Evolutionary conservation across 306 rosid species (phyloP).

Genomic region (Pueraria montana): DNA sequence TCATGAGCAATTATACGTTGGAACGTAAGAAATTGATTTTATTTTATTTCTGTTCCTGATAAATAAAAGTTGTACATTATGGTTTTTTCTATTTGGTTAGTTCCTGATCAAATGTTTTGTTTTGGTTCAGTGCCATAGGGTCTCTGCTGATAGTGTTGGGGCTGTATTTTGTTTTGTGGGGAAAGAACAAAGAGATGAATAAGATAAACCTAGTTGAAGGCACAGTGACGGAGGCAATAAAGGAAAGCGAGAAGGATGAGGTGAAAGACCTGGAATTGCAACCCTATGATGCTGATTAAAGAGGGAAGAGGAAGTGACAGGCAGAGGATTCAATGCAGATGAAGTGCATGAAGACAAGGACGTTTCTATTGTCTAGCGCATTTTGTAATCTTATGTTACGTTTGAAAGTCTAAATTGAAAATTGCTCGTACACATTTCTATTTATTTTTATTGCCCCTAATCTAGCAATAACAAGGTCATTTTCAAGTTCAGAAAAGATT

Average conservation of each 20-base stretch:
- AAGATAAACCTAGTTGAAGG: background rate
- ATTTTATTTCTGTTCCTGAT: background rate
- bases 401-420: background rate
- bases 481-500: background rate
- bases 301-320: background rate
- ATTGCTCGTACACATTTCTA: background rate
- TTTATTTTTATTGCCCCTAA: background rate
- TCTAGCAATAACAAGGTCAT: background rate
- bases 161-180: slow-evolving; percentile 78
- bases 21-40: slow-evolving; percentile 64
- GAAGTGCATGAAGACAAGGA: background rate
- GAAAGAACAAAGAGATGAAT: slow-evolving; percentile 67
- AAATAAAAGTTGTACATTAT: background rate
- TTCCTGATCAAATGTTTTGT: background rate
- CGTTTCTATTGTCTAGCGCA: background rate
- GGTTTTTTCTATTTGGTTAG: background rate
- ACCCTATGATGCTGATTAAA: background rate
- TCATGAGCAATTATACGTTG: slow-evolving; percentile 62
- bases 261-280: slow-evolving; percentile 52
- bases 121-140: slow-evolving; percentile 51
- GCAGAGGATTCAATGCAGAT: slow-evolving; percentile 11
- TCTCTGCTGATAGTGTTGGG: slow-evolving; percentile 64
- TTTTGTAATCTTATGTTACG: background rate
- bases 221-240: slow-evolving; percentile 9
- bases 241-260: slow-evolving; percentile 15